phyloP scores from a whole-genome alignment of 2,329 filamentous ascomycete species.

The Penicillium sp. region DNA sequence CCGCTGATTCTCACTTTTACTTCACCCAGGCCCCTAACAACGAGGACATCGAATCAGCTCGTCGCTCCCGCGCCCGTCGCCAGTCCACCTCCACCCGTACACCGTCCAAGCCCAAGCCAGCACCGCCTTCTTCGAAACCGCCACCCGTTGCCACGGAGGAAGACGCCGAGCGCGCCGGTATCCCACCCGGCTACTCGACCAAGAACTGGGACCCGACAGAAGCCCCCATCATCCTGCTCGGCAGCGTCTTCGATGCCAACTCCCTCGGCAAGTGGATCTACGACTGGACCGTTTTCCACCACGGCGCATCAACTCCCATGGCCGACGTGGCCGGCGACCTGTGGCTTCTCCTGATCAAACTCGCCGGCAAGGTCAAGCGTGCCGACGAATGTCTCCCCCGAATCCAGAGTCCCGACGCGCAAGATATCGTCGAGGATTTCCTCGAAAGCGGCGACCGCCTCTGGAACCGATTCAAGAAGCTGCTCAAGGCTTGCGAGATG shows the following conservation, averaged over 20 bases:
- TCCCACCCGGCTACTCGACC: conserved; percentile 87
- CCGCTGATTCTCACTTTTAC: conserved; percentile 59
- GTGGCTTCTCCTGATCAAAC: conserved; percentile 92
- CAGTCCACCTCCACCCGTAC: conserved; percentile 60
- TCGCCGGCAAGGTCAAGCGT: conserved; percentile 91
- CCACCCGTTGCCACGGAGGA: conserved; percentile 67
- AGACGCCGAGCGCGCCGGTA: conserved; percentile 67
- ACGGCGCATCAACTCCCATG: conserved; percentile 81
- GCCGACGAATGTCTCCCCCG: conserved; percentile 77
- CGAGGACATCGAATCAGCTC: conserved; percentile 60
- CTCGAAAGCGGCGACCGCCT: conserved; percentile 86
- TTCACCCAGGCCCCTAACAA: conserved; percentile 61
- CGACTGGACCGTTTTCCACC: conserved; percentile 95
- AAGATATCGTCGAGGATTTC: conserved; percentile 87
- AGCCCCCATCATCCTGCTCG: conserved; percentile 89
- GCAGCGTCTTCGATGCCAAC: conserved; percentile 96
- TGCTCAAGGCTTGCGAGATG: conserved; percentile 89
- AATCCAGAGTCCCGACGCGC: conserved; percentile 74
- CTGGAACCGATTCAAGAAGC: conserved; percentile 80
- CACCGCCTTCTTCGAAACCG: conserved; percentile 41
- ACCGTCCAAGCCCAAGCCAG: conserved; percentile 50
- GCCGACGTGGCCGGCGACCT: conserved; percentile 91
- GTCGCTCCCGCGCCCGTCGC: conserved; percentile 58
- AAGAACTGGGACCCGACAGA: conserved; percentile 99
- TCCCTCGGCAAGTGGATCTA: conserved; percentile 99